These are phyloP conservation scores for Nannizzia gypsea DNA, from an alignment of 2,329 filamentous ascomycete genomes.

Conservation along the genomic window DNA sequence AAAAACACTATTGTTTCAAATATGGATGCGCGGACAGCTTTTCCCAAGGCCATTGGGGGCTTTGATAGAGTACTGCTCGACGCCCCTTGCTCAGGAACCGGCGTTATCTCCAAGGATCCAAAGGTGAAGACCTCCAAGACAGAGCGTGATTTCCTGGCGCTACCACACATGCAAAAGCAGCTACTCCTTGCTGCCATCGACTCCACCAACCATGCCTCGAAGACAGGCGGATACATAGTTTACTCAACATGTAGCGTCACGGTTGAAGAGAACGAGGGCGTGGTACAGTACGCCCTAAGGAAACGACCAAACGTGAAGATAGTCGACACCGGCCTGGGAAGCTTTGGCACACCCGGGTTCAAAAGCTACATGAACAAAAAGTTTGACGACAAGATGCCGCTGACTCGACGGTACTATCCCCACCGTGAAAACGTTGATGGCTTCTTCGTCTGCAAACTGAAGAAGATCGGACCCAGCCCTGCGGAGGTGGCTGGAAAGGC, in stretches of 20 bases:
- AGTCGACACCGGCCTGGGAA: slow-evolving; percentile 71
- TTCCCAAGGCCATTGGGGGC: slow-evolving; percentile 86
- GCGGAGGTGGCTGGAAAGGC: slow-evolving; percentile 15
- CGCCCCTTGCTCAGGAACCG: slow-evolving; percentile 90
- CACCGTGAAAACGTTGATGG: slow-evolving; percentile 93
- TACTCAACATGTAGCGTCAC: slow-evolving; percentile 96
- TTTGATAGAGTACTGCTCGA: slow-evolving; percentile 93
- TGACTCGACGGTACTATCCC: slow-evolving; percentile 78
- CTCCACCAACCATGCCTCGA: slow-evolving; percentile 79
- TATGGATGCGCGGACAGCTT: slow-evolving; percentile 77
- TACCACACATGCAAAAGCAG: slow-evolving; percentile 92
- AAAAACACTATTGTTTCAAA: slow-evolving; percentile 93
- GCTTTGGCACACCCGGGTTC: slow-evolving; percentile 89
- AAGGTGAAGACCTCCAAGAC: slow-evolving; percentile 98
- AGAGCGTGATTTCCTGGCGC: slow-evolving; percentile 81
- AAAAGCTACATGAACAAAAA: slow-evolving; percentile 80
- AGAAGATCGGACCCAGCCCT: slow-evolving; percentile 74
- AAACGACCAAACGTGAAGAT: slow-evolving; percentile 89
- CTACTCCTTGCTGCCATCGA: slow-evolving; percentile 87
- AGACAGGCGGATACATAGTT: slow-evolving; percentile 88
- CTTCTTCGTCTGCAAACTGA: slow-evolving; percentile 96
- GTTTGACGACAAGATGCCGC: slow-evolving; percentile 73
- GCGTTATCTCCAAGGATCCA: slow-evolving; percentile 93
- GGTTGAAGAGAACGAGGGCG: slow-evolving; percentile 84
- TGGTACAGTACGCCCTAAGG: slow-evolving; percentile 84